Conservation (phyloP, 2,329 filamentous ascomycete species). For the Botrytis medusae region DNA sequence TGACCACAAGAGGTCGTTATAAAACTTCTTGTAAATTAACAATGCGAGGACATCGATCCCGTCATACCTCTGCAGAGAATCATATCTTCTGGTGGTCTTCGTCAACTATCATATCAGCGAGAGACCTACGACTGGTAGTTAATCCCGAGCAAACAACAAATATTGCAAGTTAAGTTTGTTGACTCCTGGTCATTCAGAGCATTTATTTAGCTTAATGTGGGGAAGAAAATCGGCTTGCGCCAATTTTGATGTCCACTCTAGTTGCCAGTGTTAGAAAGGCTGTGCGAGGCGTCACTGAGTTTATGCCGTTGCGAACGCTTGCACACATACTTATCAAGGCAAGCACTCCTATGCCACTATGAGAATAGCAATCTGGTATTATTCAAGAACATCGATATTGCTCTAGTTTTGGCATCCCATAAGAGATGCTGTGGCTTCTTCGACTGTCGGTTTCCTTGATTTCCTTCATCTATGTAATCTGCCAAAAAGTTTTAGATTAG, state of each 20-base stretch:
- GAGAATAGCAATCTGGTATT: not conserved
- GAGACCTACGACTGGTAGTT: not conserved
- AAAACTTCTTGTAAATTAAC: no score
- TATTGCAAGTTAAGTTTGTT: not conserved
- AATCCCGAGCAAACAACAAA: not conserved
- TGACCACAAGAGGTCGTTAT: not conserved
- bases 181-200: rapidly evolving
- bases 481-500: not conserved
- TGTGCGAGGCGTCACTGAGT: not conserved
- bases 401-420: not conserved
- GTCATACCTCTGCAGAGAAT: not conserved
- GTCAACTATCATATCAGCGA: not conserved
- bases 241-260: not conserved
- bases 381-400: not conserved
- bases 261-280: not conserved
- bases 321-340: not conserved
- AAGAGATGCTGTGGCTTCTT: not conserved
- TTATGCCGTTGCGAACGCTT: not conserved
- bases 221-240: not conserved
- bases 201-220: not conserved
- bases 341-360: not conserved
- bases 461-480: not conserved
- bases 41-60: not conserved
- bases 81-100: not conserved
- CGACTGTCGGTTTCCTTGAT: not conserved